phyloP scores from a whole-genome alignment of 805 yeast species.

The Kregervanrija pseudodelftensis region DNA sequence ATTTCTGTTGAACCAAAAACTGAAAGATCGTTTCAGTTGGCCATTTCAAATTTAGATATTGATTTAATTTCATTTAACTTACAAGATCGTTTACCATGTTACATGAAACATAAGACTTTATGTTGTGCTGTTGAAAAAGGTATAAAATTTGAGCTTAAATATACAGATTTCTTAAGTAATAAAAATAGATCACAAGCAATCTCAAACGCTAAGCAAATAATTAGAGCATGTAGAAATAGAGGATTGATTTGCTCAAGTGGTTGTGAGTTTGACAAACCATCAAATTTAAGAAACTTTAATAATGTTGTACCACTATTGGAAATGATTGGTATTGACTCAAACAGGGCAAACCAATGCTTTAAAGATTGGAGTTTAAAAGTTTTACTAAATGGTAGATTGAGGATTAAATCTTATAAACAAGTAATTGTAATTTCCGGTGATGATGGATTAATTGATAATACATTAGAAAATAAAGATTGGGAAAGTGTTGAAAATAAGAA shows the following conservation, averaged over 20 bases:
- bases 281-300: conserved; percentile 52
- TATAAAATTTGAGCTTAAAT: conserved; percentile 71
- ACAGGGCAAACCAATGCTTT: conserved; percentile 52
- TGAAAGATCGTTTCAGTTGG: conserved; percentile 71
- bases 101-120: conserved; percentile 73
- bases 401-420: conserved; percentile 73
- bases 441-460: conserved; percentile 21
- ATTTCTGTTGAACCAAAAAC: conserved; percentile 74
- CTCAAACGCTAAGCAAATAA: conserved; percentile 62
- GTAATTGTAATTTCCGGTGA: conserved; percentile 55
- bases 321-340: conserved; percentile 63
- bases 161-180: conserved; percentile 42
- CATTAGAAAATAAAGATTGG: conserved; percentile 15
- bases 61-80: conserved; percentile 76
- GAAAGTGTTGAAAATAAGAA: conserved; percentile 5
- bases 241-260: conserved; percentile 82
- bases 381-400: conserved; percentile 64
- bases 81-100: conserved; percentile 59
- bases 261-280: conserved; percentile 39
- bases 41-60: conserved; percentile 69
- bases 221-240: conserved; percentile 73
- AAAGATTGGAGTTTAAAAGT: conserved; percentile 56
- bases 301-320: conserved; percentile 63
- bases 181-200: conserved; percentile 51
- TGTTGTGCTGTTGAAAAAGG: conserved; percentile 83